These are phyloP conservation scores for Stephania cephalantha DNA, from an alignment of 164 flowering plant genomes.

Conservation along the genomic window DNA sequence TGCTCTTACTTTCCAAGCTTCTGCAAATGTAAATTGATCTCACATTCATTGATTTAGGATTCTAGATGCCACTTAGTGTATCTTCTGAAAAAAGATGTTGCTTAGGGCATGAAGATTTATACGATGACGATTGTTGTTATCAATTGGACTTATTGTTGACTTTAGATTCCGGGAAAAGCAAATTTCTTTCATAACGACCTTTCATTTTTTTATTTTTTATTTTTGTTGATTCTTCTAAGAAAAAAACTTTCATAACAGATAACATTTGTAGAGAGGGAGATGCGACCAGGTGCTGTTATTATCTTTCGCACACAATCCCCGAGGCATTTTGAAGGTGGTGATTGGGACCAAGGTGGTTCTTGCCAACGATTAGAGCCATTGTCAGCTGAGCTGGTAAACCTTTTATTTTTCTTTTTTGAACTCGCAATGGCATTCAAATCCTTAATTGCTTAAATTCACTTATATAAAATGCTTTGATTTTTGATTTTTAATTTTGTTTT, in stretches of 20 bases:
- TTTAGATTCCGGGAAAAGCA: neutral
- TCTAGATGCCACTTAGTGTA: neutral
- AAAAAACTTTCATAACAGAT: conserved; percentile 22
- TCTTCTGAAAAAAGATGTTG: neutral
- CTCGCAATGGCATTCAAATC: neutral
- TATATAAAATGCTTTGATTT: neutral
- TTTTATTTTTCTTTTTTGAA: neutral
- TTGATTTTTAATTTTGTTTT: too few species aligned
- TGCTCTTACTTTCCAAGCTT: neutral
- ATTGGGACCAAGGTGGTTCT: conserved; percentile 96
- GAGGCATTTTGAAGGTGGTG: conserved; percentile 98
- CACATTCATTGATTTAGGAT: too few species aligned
- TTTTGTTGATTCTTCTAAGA: neutral
- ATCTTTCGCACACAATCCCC: conserved; percentile 93
- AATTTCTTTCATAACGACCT: neutral
- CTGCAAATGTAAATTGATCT: too few species aligned
- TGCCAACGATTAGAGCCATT: conserved; percentile 64
- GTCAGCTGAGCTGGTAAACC: conserved; percentile 46
- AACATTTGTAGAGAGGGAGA: conserved; percentile 42
- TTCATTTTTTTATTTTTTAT: neutral
- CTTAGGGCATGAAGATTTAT: neutral
- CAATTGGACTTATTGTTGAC: neutral
- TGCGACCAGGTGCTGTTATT: conserved; percentile 35
- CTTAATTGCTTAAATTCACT: neutral
- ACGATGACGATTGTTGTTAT: neutral